Evolutionary conservation across 2,329 filamentous ascomycete genomes (phyloP).

Genomic region (Gyromitra esculenta): DNA sequence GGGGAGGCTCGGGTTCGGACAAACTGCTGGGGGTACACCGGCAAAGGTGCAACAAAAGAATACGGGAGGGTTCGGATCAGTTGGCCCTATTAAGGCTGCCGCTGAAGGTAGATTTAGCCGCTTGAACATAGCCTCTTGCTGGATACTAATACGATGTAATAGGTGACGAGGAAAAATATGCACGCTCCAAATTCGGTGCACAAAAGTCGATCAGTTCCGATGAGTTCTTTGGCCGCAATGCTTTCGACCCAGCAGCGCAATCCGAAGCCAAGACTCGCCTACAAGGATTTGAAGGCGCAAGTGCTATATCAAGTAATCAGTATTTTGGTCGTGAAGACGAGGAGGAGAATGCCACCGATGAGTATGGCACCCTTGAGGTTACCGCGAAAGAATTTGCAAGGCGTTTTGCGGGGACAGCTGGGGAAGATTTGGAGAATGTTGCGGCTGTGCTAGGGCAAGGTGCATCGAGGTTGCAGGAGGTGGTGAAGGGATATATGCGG

Average conservation of each 20-base stretch:
- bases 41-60: slow-evolving; percentile 73
- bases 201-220: slow-evolving; percentile 98
- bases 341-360: slow-evolving; percentile 70
- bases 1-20: slow-evolving; percentile 84
- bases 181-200: slow-evolving; percentile 84
- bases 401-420: slow-evolving; percentile 93
- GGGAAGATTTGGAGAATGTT: slow-evolving; percentile 93
- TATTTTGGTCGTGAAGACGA: slow-evolving; percentile 96
- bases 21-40: slow-evolving; percentile 73
- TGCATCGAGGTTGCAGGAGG: slow-evolving; percentile 81
- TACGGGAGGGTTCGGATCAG: slow-evolving; percentile 85
- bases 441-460: slow-evolving; percentile 85
- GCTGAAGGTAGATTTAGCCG: slow-evolving; percentile 69
- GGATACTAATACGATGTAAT: slow-evolving; percentile 55
- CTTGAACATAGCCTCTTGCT: not conserved
- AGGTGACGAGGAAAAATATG: slow-evolving; percentile 83
- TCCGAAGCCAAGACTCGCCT: slow-evolving; percentile 87
- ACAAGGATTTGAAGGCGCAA: slow-evolving; percentile 91
- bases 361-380: slow-evolving; percentile 87
- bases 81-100: slow-evolving; percentile 76
- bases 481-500: slow-evolving; percentile 64
- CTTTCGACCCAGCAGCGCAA: slow-evolving; percentile 81
- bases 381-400: slow-evolving; percentile 96
- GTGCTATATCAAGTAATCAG: slow-evolving; percentile 91
- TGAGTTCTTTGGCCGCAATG: slow-evolving; percentile 94